phyloP scores from a whole-genome alignment of 495 filamentous ascomycete species.

The Penicillium manginii region DNA sequence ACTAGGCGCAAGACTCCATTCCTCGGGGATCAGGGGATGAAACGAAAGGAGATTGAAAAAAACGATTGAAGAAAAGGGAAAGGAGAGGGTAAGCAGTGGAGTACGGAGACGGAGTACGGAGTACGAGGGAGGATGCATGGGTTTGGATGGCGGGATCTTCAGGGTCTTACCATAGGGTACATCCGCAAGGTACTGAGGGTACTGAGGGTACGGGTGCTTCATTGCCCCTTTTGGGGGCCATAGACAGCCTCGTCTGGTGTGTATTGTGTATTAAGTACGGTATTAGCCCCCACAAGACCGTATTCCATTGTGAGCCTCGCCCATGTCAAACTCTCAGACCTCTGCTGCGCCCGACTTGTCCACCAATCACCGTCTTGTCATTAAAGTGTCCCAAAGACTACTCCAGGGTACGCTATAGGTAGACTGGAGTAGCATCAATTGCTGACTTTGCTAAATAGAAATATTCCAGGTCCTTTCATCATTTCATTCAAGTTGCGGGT shows the following conservation, averaged over 20 bases:
- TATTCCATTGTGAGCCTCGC: too few relatives aligned
- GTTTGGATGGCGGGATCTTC: not conserved
- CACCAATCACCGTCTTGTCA: not conserved
- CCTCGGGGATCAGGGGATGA: not conserved
- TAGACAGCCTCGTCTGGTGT: not conserved
- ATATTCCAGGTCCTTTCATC: too few relatives aligned
- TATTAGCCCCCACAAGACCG: too few relatives aligned
- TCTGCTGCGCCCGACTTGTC: not conserved
- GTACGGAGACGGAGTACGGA: not conserved
- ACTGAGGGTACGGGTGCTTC: too few relatives aligned
- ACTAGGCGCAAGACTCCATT: not conserved
- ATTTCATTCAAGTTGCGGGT: too few relatives aligned
- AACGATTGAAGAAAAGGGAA: not conserved
- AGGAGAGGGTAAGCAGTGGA: not conserved
- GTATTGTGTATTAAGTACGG: too few relatives aligned
- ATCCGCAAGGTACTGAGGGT: too few relatives aligned
- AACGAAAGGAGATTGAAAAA: not conserved
- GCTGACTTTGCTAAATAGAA: too few relatives aligned
- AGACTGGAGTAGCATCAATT: too few relatives aligned
- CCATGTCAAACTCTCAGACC: too few relatives aligned
- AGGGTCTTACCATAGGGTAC: not conserved
- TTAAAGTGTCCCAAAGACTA: too few relatives aligned
- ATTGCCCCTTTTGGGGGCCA: constrained; percentile 4
- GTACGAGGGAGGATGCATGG: not conserved
- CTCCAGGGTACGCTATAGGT: too few relatives aligned